Conservation (phyloP, 371 early-diverging fungal species). For the Synchytrium microbalum region DNA sequence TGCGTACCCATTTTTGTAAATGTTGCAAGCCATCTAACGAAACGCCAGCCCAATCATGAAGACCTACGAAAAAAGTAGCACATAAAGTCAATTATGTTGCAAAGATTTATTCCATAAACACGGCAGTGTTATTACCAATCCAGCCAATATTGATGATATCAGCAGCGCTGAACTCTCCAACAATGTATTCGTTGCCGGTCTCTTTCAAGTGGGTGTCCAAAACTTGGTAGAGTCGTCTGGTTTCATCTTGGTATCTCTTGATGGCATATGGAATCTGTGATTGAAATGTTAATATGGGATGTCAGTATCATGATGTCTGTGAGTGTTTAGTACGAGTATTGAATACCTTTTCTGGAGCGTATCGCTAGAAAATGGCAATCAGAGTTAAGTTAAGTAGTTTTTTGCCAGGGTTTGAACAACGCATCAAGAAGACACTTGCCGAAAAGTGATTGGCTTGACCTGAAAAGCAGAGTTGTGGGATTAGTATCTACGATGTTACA, state of each 20-base stretch:
- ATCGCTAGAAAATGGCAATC: slow-evolving; percentile 36
- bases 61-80: no score
- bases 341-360: slow-evolving; percentile 43
- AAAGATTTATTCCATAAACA: no score
- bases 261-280: slow-evolving; percentile 42
- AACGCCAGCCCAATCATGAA: slow-evolving; percentile 19
- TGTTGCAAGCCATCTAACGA: slow-evolving; percentile 3
- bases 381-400: slow-evolving; percentile 18
- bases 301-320: no score
- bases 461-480: no score
- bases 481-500: no score
- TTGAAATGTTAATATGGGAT: no score
- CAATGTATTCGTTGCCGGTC: slow-evolving; percentile 26
- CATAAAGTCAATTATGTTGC: no score
- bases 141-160: slow-evolving; percentile 29
- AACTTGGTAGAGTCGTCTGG: slow-evolving; percentile 29
- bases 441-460: no score
- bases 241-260: slow-evolving; percentile 39
- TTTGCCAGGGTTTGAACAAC: slow-evolving; percentile 25
- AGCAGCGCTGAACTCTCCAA: slow-evolving; percentile 28
- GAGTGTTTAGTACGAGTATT: no score
- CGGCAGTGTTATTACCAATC: no score
- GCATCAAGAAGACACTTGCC: no score
- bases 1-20: not conserved
- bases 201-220: slow-evolving; percentile 19